phyloP scores from a whole-genome alignment of 2,329 filamentous ascomycete species.

The Orbilia ellipsospora region DNA sequence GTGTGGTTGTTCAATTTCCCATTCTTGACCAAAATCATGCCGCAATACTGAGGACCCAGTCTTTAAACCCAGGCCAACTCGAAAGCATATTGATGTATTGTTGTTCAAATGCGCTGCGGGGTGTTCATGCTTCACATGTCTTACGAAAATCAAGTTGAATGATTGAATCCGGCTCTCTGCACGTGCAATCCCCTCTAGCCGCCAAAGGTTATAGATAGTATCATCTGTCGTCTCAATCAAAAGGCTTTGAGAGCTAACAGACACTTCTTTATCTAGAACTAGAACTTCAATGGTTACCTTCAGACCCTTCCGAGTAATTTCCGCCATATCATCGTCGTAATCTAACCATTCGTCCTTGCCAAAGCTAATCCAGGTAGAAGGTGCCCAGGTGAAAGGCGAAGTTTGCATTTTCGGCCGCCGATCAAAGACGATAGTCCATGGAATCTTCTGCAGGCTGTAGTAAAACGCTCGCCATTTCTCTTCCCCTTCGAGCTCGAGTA shows the following conservation, averaged over 20 bases:
- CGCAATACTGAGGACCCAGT: not conserved
- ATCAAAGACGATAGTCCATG: slow-evolving; percentile 1
- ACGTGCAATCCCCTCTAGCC: not conserved
- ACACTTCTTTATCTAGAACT: too few species aligned
- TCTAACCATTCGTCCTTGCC: not conserved
- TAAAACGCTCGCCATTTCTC: slow-evolving; percentile 5
- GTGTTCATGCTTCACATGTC: not conserved
- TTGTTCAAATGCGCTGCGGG: not conserved
- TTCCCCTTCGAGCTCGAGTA: slow-evolving; percentile 10
- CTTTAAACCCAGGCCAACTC: not conserved
- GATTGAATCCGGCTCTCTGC: not conserved
- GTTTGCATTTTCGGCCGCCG: slow-evolving; percentile 5
- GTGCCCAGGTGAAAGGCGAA: slow-evolving; percentile 6
- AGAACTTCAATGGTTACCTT: too few species aligned
- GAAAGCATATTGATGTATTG: not conserved
- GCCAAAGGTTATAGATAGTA: too few species aligned
- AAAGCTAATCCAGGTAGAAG: slow-evolving; percentile 3
- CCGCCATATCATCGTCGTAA: not conserved
- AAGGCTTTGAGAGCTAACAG: too few species aligned
- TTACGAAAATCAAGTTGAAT: not conserved
- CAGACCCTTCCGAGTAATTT: too few species aligned
- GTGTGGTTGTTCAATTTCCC: slow-evolving; percentile 1
- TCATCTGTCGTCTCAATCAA: too few species aligned
- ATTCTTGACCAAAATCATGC: slow-evolving; percentile 1
- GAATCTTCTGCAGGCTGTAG: not conserved